Base-by-base conservation (phyloP, 495 filamentous ascomycete species). In the Cercophora samala region DNA sequence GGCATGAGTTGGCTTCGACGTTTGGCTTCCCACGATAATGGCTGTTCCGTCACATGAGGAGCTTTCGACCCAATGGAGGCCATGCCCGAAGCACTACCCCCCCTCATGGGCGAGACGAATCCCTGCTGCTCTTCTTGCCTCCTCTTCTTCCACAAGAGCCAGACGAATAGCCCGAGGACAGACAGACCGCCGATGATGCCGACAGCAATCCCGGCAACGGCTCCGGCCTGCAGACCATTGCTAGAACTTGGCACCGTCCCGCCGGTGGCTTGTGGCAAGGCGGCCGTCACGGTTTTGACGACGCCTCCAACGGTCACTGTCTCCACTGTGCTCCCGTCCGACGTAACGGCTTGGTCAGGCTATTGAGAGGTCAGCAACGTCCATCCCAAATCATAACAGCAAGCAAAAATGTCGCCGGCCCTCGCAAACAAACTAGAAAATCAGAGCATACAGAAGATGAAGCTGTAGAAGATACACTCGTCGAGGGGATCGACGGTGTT, bases 1-100 rank as follows among this genome's bases (percentile, higher is more conserved):
- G 83, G 80, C 80, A 85, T 82, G 23, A 84, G 72, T 24, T 79
- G 76, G 73, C 84, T 87, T 52, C 77, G 73, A 62, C 84, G 72
- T 61, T 77, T 63, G 2, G 62, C 51, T 9, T 73, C 71, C 73
- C 70, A 75, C 0, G 23, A 61, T 18, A 60, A 68, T 9, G 68
- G 70, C 37, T 67, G 64, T 19, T 80, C 75, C 8, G 74, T 68
- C 52, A 78, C 74, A n/a, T 80, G 78, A 62, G 60, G 60, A 3
- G 70, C 76, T 26, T 72, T 75, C 32, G 74, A 77, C 26, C 26
- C 3, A 11, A 79, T 73, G 0, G 77, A 77, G 52, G 67, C 70
- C 71, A 78, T 75, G 65, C 76, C 74, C 17, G 60, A 25, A 37
- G 81, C 81, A 66, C 78, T 77, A 60, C 78, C 79, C 26, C 77